Conservation (phyloP, 352 stramenopile genomes). For the Phytophthora citricola region DNA sequence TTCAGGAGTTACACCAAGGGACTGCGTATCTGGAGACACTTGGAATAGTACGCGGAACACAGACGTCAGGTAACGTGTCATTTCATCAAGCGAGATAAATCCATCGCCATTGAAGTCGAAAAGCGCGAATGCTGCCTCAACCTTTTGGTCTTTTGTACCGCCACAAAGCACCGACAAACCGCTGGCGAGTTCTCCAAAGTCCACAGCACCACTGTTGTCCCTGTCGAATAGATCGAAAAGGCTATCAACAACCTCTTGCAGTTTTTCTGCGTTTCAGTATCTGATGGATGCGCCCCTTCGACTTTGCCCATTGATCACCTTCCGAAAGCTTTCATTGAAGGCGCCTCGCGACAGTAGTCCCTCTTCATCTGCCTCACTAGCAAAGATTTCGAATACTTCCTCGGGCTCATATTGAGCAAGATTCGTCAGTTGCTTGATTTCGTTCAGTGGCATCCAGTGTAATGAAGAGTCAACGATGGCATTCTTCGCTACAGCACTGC, state of each 20-base stretch:
- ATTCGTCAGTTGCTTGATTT: slow-evolving; percentile 86
- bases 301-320: slow-evolving; percentile 55
- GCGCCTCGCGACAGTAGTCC: slow-evolving; percentile 73
- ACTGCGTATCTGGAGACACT: slow-evolving; percentile 71
- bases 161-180: slow-evolving; percentile 85
- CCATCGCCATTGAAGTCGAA: slow-evolving; percentile 92
- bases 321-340: slow-evolving; percentile 83
- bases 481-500: slow-evolving; percentile 71
- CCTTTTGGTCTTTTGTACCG: slow-evolving; percentile 88
- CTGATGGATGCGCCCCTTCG: slow-evolving; percentile 7
- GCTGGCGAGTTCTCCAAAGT: slow-evolving; percentile 86
- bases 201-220: slow-evolving; percentile 73
- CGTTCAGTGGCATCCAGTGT: slow-evolving; percentile 84
- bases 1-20: slow-evolving; percentile 69
- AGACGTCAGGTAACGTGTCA: slow-evolving; percentile 88
- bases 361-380: slow-evolving; percentile 72
- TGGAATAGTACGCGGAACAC: slow-evolving; percentile 89
- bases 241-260: slow-evolving; percentile 64
- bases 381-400: slow-evolving; percentile 91
- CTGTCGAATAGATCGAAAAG: slow-evolving; percentile 87
- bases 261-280: slow-evolving; percentile 49
- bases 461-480: slow-evolving; percentile 78
- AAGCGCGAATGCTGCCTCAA: slow-evolving; percentile 83
- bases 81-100: slow-evolving; percentile 88
- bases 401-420: slow-evolving; percentile 76